phyloP scores from a whole-genome alignment of 2,329 filamentous ascomycete species.

The Colletotrichum lindemuthianum region DNA sequence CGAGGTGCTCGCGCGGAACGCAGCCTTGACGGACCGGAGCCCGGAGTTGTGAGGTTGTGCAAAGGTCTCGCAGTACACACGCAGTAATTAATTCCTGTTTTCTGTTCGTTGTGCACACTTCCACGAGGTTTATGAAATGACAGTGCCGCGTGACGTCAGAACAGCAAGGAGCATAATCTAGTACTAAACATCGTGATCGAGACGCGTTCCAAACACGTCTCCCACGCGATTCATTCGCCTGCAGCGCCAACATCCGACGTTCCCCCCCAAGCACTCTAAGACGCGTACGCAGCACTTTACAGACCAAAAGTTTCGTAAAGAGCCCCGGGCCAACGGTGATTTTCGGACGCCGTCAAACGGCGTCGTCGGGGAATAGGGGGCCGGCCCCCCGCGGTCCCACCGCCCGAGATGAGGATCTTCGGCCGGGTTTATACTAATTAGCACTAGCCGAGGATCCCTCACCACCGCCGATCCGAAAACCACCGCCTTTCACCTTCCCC shows the following conservation, averaged over 20 bases:
- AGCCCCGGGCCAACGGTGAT: too few relatives aligned
- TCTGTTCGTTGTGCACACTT: too few relatives aligned
- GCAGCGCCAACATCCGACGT: neutral
- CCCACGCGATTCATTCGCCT: slow-evolving; percentile 1
- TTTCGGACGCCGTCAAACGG: neutral
- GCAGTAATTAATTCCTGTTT: too few relatives aligned
- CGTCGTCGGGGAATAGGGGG: too few relatives aligned
- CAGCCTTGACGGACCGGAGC: slow-evolving; percentile 37
- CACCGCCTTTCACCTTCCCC: too few relatives aligned
- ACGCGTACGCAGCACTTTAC: neutral
- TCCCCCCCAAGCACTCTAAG: neutral
- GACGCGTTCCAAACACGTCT: too few relatives aligned
- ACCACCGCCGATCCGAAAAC: slow-evolving; percentile 15
- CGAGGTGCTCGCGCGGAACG: slow-evolving; percentile 54
- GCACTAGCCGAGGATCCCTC: slow-evolving; percentile 18
- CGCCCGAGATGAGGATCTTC: slow-evolving; percentile 35
- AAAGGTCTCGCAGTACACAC: too few relatives aligned
- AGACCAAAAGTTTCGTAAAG: neutral
- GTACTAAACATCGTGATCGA: too few relatives aligned
- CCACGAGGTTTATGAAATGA: too few relatives aligned
- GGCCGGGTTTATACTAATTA: slow-evolving; percentile 5
- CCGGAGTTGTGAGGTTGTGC: slow-evolving; percentile 17
- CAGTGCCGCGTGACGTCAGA: too few relatives aligned
- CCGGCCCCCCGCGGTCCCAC: neutral
- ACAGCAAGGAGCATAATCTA: too few relatives aligned